Base-by-base conservation (phyloP, 441 rosid genomes). In the Geranium incanum region DNA sequence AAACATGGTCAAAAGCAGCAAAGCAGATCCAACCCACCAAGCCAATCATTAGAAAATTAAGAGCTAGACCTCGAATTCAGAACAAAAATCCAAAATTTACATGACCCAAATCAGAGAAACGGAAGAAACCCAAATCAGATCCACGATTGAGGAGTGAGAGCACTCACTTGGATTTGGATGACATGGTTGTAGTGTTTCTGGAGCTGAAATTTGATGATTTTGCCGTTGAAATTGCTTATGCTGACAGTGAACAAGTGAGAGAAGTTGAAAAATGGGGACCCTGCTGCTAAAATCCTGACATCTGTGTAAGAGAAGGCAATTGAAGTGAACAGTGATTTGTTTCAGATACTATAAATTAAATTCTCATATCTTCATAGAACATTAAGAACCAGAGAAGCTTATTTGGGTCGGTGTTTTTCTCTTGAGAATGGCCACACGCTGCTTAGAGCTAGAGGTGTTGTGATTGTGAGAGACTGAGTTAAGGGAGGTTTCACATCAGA, bases 121-220 rank as follows among this genome's bases (percentile, higher is more conserved):
- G 5, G 71, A 36, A 62, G 63, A 71, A 72, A 62, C 66, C 57
- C 57, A 63, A 74, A 68, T 71, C 85, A 82, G 90, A 83, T 81
- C 91, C 77, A 70, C 23, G 71, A 67, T 15, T 63, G 3, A 63
- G 66, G 28, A 63, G 63, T 72, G 63, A 70, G 36, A 63, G 37
- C 0, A 75, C 87, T 78, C 75, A 91, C 97, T 83, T 89, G 88
- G 91, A 81, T 82, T 86, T 85, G 70, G 93, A 73, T 72, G 93
- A 81, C 95, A 91, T 91, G 72, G 76, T 74, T 15, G 71, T 15
- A 48, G 18, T 38, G 60, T 52, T n/a, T 52, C 60, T 11, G 55
- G 50, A 43, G 50, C 50, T 43, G 50, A 43, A 43, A 43, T 43
- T 43, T 60, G 36, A 9, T 21, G 79, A 50, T 71, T 68, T 50